Evolutionary conservation across 2,329 filamentous ascomycete genomes (phyloP), one percentile per base, ranked within the genome.

Genomic region (Trichophaea hybrida): DNA sequence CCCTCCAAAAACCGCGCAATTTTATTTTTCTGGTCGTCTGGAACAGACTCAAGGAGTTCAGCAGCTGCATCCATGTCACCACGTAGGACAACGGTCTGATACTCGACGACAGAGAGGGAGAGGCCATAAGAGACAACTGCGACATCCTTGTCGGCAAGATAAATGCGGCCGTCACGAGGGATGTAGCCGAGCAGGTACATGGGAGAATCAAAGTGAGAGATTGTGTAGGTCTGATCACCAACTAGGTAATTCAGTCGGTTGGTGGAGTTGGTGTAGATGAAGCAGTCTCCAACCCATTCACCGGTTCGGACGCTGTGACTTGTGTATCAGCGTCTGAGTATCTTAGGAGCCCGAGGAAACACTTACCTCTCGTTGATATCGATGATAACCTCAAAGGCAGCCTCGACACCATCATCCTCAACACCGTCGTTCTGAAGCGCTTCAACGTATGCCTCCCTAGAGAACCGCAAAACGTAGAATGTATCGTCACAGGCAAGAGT

Each of bases 201-300:
- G 32, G 89, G 82, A 71, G 90, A 85, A 73, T 98, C 93, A 69
- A 96, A 97, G 74, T 97, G 91, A 10, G 90, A 93, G 66, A 98
- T 86, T 2, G 91, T 96, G 77, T 97, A 96, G 12, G 89, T 94
- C 75, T 97, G 90, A 74, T 97, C 93, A 66, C 93, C 93, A 12
- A 98, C 91, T 24, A 98, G 82, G 75, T 97, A 97, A 77, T 97
- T 97, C 61, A 98, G 78, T 63, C 93, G 86, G 77, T 97, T 96
- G 7, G 90, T 94, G 72, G 80, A 86, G 78, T 94, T 97, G 58
- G 93, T 96, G 79, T 97, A 98, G 72, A 97, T 90, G 78, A 98
- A 95, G 76, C 91, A 95, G 75, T 98, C 93, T 64, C 93, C 93
- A 59, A 98, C 87, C 93, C 93, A 98, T 75, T 94, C 87, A 68